Percentiles rank a stretch among this genome's conserved stretches.
Evolutionary conservation across 1,284 basidiomycete species (phyloP).

Genomic region (Melampsora larici-populina): DNA sequence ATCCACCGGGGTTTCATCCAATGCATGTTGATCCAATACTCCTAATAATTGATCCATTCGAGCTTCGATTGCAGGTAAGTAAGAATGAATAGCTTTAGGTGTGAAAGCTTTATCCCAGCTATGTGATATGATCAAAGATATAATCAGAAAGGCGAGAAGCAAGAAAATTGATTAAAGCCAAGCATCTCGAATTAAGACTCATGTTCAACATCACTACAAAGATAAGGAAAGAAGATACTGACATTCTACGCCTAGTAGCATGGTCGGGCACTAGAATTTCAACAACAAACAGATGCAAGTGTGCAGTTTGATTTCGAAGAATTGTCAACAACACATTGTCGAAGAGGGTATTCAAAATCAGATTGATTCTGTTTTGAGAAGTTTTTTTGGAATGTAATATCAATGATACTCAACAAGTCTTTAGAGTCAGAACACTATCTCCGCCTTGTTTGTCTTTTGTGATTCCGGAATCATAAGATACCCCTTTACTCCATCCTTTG

Average conservation of each 20-base stretch:
- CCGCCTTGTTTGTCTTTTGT: constrained; percentile 30
- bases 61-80: constrained; percentile 28
- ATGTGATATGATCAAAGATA: neutral
- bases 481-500: constrained; percentile 36
- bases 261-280: constrained; percentile 17
- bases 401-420: constrained; percentile 12
- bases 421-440: constrained; percentile 29
- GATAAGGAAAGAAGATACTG: neutral
- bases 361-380: neutral
- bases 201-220: neutral
- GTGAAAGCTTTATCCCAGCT: constrained; percentile 40
- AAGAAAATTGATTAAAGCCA: neutral
- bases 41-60: constrained; percentile 20
- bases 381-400: neutral
- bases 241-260: constrained; percentile 34
- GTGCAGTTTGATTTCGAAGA: neutral
- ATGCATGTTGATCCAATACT: constrained; percentile 14
- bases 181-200: too few relatives aligned
- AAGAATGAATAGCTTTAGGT: constrained; percentile 31
- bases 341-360: neutral
- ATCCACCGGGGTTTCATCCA: constrained; percentile 11
- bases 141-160: too few relatives aligned
- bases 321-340: too few relatives aligned
- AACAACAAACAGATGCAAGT: neutral
- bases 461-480: constrained; percentile 38